These are phyloP conservation scores for Amanita pallidorosea DNA, from an alignment of 768 basidiomycete genomes.

Conservation along the genomic window DNA sequence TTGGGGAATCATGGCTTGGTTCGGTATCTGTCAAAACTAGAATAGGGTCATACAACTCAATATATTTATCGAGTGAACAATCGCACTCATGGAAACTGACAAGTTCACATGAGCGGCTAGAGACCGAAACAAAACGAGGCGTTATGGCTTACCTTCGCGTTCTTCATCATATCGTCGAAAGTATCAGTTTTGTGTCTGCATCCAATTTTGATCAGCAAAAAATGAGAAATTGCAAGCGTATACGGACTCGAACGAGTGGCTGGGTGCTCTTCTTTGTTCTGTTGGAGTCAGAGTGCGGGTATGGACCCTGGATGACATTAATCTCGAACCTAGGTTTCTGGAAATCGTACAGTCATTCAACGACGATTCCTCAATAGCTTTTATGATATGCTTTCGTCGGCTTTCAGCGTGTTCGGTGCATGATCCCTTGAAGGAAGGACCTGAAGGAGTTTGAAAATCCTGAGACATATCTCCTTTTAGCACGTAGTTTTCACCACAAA, in stretches of 20 bases:
- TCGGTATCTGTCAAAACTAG: constrained; percentile 5
- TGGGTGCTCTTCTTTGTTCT: background rate
- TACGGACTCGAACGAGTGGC: background rate
- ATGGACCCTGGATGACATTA: background rate
- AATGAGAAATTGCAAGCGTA: background rate
- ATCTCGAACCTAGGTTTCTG: background rate
- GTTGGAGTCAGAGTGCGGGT: background rate
- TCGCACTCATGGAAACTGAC: constrained; percentile 4
- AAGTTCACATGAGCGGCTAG: background rate
- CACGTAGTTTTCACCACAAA: background rate
- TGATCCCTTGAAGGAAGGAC: background rate
- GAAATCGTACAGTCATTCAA: too few relatives aligned
- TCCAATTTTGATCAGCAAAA: background rate
- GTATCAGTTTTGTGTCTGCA: background rate
- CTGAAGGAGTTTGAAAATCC: background rate
- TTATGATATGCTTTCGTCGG: background rate
- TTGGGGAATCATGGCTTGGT: background rate
- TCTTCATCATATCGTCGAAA: background rate
- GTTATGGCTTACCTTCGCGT: background rate
- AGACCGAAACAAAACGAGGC: background rate
- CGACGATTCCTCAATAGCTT: background rate
- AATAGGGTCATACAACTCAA: background rate
- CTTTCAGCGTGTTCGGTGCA: background rate
- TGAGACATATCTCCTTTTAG: background rate
- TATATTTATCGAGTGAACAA: background rate